Evolutionary conservation across 108 stramenopile species (phyloP).

Genomic region (Seminavis robusta): DNA sequence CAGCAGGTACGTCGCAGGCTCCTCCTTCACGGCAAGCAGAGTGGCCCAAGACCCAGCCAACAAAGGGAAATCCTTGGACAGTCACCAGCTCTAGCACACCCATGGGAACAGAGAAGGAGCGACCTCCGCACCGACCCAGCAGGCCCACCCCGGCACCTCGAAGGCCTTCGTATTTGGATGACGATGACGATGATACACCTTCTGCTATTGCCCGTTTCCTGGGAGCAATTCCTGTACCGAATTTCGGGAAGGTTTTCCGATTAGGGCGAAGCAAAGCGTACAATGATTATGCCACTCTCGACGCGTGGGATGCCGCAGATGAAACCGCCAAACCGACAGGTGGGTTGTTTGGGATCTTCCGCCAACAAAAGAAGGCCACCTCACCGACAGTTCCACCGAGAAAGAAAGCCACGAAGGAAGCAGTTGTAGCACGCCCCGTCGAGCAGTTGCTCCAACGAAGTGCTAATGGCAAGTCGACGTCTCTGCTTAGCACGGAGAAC

Average conservation of each 20-base stretch:
- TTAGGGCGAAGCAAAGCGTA: slow-evolving; percentile 2
- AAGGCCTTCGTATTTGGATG: no score
- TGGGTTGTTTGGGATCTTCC: slow-evolving; percentile 18
- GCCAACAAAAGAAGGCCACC: neutral
- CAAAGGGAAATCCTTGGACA: no score
- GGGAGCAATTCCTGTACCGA: slow-evolving; percentile 7
- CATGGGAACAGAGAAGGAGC: no score
- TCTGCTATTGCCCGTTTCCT: neutral
- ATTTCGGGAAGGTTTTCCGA: slow-evolving; percentile 14
- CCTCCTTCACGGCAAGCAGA: no score
- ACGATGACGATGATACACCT: slow-evolving; percentile 18
- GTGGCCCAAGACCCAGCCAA: no score
- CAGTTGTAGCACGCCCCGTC: slow-evolving; percentile 18
- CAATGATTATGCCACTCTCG: slow-evolving; percentile 25
- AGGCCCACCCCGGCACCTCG: no score
- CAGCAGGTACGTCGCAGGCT: no score
- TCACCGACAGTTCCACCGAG: neutral
- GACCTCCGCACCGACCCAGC: no score
- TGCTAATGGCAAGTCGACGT: slow-evolving; percentile 27
- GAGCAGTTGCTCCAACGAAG: slow-evolving; percentile 26
- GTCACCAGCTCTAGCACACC: no score
- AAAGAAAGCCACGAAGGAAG: neutral
- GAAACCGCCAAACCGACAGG: neutral
- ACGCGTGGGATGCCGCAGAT: slow-evolving; percentile 36
- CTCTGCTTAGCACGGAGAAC: slow-evolving; percentile 24